phyloP scores from a whole-genome alignment of 352 stramenopile genomes.

The Pseudoperonospora humuli region DNA sequence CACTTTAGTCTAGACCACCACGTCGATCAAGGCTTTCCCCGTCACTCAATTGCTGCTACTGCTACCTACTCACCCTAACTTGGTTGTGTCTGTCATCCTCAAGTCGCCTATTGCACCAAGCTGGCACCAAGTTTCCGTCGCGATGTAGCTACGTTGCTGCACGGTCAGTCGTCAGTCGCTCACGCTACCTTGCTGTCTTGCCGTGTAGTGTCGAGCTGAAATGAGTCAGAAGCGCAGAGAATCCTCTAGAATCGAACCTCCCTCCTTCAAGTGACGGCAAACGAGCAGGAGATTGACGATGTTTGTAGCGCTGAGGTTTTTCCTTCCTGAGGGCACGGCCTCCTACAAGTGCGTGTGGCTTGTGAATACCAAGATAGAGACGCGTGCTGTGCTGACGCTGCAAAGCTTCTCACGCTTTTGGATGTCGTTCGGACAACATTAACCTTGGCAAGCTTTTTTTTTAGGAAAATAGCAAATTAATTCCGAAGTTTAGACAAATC shows the following conservation, averaged over 20 bases:
- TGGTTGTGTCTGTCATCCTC: conserved; percentile 38
- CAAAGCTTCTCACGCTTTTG: conserved; percentile 27
- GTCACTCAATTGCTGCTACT: neutral
- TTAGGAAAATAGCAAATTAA: too few species aligned
- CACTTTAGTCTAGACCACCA: neutral
- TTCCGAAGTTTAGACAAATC: too few species aligned
- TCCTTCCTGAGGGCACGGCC: too few species aligned
- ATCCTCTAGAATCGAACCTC: conserved; percentile 11
- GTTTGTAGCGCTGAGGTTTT: too few species aligned
- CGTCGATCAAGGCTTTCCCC: neutral
- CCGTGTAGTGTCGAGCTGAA: too few species aligned
- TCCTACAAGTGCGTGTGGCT: too few species aligned
- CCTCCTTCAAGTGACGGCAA: neutral
- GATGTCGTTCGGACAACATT: conserved; percentile 36
- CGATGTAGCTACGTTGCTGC: too few species aligned
- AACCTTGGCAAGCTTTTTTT: conserved; percentile 31
- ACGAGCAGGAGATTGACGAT: neutral
- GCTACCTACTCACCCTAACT: conserved; percentile 28
- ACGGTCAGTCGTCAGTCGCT: too few species aligned
- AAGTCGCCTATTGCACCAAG: too few species aligned
- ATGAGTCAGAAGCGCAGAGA: conserved; percentile 17
- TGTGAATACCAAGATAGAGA: conserved; percentile 10
- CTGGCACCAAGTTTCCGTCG: too few species aligned
- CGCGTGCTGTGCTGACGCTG: conserved; percentile 14
- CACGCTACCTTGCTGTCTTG: too few species aligned